phyloP scores from a whole-genome alignment of 2,329 filamentous ascomycete genomes.

The Grosmannia serpens region DNA sequence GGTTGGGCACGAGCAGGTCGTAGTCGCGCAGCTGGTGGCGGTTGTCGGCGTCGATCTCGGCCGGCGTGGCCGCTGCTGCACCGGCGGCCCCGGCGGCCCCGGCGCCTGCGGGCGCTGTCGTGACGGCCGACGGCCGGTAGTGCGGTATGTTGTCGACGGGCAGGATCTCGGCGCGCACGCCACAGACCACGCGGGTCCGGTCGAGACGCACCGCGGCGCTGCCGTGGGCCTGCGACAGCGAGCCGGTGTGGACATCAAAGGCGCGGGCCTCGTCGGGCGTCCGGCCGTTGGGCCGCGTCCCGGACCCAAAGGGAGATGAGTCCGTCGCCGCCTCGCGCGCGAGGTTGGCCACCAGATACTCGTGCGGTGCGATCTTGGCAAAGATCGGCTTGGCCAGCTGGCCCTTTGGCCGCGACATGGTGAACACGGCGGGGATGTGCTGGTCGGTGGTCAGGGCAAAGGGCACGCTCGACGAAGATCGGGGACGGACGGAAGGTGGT shows the following conservation, averaged over 20 bases:
- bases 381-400: slow-evolving; percentile 53
- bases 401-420: slow-evolving; percentile 9
- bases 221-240: slow-evolving; percentile 79
- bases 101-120: no score
- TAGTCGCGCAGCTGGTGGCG: slow-evolving; percentile 43
- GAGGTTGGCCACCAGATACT: slow-evolving; percentile 84
- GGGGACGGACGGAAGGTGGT: no score
- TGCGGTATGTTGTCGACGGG: slow-evolving; percentile 62
- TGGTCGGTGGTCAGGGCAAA: not conserved
- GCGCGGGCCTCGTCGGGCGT: slow-evolving; percentile 55
- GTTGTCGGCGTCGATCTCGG: slow-evolving; percentile 12
- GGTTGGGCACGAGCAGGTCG: slow-evolving; percentile 80
- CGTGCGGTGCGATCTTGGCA: slow-evolving; percentile 78
- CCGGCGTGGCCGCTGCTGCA: not conserved
- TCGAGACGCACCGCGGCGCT: slow-evolving; percentile 80
- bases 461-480: no score
- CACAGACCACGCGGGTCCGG: slow-evolving; percentile 90
- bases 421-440: not conserved
- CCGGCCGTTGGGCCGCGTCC: slow-evolving; percentile 73
- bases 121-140: slow-evolving; percentile 33
- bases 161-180: slow-evolving; percentile 77
- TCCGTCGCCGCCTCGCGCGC: slow-evolving; percentile 32
- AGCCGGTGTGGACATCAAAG: slow-evolving; percentile 70
- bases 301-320: slow-evolving; percentile 14
- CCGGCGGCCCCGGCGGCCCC: not conserved